Evolutionary conservation across 768 basidiomycete genomes (phyloP).

Genomic region (Psilocybe subaeruginosa): DNA sequence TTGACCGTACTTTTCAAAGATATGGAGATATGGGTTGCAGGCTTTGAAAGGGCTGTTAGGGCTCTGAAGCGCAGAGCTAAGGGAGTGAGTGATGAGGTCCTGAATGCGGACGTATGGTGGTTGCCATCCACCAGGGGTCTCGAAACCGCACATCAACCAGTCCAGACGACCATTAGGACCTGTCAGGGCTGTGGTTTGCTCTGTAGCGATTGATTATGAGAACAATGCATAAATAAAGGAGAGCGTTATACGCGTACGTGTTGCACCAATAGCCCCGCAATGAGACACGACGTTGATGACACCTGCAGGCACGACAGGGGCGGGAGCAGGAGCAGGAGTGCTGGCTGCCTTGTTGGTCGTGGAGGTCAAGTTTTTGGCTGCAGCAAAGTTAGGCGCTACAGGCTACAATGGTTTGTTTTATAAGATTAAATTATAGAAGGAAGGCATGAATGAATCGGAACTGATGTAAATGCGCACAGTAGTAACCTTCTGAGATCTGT

Average conservation of each 20-base stretch:
- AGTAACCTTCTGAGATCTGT: constrained; percentile 20
- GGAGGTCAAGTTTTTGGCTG: constrained; percentile 9
- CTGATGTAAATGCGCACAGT: background rate
- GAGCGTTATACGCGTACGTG: constrained; percentile 32
- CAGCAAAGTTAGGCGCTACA: constrained; percentile 3
- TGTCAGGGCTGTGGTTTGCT: constrained; percentile 43
- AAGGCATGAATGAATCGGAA: background rate
- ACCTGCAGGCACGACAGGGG: constrained; percentile 10
- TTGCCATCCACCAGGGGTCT: constrained; percentile 65
- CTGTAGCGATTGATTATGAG: constrained; percentile 32
- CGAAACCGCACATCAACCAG: constrained; percentile 81
- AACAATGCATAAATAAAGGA: background rate
- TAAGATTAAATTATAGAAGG: constrained; percentile 5
- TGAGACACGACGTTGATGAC: constrained; percentile 37
- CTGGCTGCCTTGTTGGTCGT: constrained; percentile 12
- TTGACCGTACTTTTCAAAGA: constrained; percentile 65
- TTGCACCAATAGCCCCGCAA: constrained; percentile 57
- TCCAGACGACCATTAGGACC: constrained; percentile 76
- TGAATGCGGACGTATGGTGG: constrained; percentile 63
- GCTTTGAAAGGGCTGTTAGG: constrained; percentile 57
- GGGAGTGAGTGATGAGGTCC: constrained; percentile 50
- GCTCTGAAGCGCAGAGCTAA: constrained; percentile 51
- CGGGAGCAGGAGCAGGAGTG: constrained; percentile 8
- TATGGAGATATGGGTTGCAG: constrained; percentile 50
- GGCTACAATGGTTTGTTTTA: background rate